A percentile compares a stretch with the other conserved stretches of the same genome.
Conservation (phyloP, 306 rosid species). For the Bauhinia variegata region DNA sequence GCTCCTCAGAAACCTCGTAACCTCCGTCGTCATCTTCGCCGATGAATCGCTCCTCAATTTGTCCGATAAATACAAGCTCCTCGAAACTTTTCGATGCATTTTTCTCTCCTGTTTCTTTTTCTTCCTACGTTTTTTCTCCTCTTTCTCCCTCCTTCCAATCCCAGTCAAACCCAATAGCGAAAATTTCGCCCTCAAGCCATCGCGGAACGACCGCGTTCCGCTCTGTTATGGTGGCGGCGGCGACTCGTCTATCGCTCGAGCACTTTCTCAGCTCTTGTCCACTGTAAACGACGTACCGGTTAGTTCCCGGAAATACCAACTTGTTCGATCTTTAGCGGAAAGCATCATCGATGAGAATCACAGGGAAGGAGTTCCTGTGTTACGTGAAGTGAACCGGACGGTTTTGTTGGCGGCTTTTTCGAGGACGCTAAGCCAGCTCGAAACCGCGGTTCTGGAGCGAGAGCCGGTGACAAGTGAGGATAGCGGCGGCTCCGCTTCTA, state of each 20-base stretch:
- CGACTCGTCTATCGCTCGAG: slow-evolving; percentile 60
- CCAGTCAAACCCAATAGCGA: background rate
- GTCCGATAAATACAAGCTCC: slow-evolving; percentile 43
- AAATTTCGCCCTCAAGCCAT: background rate
- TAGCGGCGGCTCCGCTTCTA: background rate
- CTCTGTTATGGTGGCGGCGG: slow-evolving; percentile 10
- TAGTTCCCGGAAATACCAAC: slow-evolving; percentile 74
- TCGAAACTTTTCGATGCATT: slow-evolving; percentile 53
- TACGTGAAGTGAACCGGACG: slow-evolving; percentile 60
- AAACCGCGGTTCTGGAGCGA: slow-evolving; percentile 34
- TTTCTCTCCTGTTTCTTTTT: slow-evolving; percentile 44
- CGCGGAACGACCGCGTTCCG: background rate
- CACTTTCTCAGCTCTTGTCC: slow-evolving; percentile 69
- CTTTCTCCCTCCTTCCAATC: slow-evolving; percentile 32
- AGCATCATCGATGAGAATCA: slow-evolving; percentile 60
- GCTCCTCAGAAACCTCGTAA: slow-evolving; percentile 45
- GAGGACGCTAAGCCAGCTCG: slow-evolving; percentile 55
- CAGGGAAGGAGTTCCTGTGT: slow-evolving; percentile 41
- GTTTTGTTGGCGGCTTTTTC: slow-evolving; percentile 60
- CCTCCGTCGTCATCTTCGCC: slow-evolving; percentile 46
- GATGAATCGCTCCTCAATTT: slow-evolving; percentile 43
- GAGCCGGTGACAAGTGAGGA: background rate
- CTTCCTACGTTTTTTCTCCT: slow-evolving; percentile 58
- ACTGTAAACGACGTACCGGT: slow-evolving; percentile 62
- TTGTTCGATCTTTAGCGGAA: slow-evolving; percentile 71